Evolutionary conservation across 345 rosid species (phyloP), one percentile per base, ranked within the genome.

Genomic region (Barbarea vulgaris): DNA sequence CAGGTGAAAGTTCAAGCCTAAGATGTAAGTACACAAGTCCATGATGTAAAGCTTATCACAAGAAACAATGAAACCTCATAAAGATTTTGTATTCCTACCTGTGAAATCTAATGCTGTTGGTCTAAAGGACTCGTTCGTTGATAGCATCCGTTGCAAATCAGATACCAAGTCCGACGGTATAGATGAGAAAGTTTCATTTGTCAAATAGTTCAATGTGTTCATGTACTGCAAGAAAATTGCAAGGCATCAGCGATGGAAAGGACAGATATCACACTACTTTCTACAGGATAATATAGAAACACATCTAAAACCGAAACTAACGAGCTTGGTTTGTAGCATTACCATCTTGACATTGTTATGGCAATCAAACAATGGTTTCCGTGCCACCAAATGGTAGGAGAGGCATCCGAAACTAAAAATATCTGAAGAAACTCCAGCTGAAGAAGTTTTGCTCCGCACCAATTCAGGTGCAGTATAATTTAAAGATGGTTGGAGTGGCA

Each of bases 291-390:
- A 11, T 17, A 24, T 46, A 27, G 21, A 54, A 63, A 24, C 4
- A 44, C 59, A 70, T 46, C 10, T 44, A 25, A 70, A 70, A 55
- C 2, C 3, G 61, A 77, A 47, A 64, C 52, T 10, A 67, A 41
- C 13, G 22, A 46, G 70, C 42, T 76, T 41, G 41, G 17, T 30
- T 61, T 39, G 34, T 13, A 70, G n/a, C 44, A 37, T 41, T 91
- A 93, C 98, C 97, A 91, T 94, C 77, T 91, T 91, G 80, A 94
- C 91, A 80, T 94, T 94, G 86, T 94, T 94, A 64, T 83, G 86
- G 81, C 97, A 94, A 72, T 91, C 88, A 67, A 94, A 83, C 83
- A 94, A 84, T 64, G 96, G 96, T 83, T 89, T 91, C 77, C 82
- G 88, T 73, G 96, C 83, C 74, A 94, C 85, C 83, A 94, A 83